These are phyloP conservation scores for Dendrobium chrysotoxum DNA, from an alignment of 106 monocot genomes.

Conservation along the genomic window DNA sequence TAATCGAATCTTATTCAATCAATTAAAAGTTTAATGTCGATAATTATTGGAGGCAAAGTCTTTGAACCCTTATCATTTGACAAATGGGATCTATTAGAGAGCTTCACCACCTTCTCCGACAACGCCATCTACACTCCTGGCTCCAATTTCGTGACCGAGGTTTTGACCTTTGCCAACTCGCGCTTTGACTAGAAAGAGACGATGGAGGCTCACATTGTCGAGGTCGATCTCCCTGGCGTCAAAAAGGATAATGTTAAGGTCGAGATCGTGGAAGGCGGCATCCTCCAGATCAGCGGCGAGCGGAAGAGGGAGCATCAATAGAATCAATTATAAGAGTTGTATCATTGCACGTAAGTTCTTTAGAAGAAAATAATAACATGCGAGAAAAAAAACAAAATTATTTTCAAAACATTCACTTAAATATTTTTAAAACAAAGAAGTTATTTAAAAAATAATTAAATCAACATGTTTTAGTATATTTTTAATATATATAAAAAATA, in stretches of 20 bases:
- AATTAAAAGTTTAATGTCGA: too few species aligned
- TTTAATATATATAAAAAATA: too few species aligned
- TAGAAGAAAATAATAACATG: too few species aligned
- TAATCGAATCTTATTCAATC: too few species aligned
- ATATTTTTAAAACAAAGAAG: too few species aligned
- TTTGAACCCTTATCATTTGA: neutral
- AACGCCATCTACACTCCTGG: neutral
- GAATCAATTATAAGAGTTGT: too few species aligned
- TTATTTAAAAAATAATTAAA: too few species aligned
- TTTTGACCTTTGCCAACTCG: conserved; percentile 19
- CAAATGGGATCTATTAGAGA: neutral
- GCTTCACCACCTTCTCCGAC: neutral
- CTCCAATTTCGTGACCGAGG: conserved; percentile 4
- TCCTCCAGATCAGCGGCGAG: conserved; percentile 19
- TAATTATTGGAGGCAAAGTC: neutral
- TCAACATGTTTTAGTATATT: too few species aligned
- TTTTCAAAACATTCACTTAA: too few species aligned
- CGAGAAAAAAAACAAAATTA: too few species aligned
- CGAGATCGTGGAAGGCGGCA: conserved; percentile 12
- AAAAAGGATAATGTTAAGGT: conserved; percentile 8
- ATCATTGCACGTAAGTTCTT: too few species aligned
- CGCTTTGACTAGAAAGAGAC: conserved; percentile 28
- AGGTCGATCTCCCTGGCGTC: conserved; percentile 18
- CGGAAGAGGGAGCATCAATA: conserved; percentile 24
- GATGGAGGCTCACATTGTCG: conserved; percentile 19